These are phyloP conservation scores for Clavispora vitiphila DNA, from an alignment of 805 yeast species.

Conservation along the genomic window DNA sequence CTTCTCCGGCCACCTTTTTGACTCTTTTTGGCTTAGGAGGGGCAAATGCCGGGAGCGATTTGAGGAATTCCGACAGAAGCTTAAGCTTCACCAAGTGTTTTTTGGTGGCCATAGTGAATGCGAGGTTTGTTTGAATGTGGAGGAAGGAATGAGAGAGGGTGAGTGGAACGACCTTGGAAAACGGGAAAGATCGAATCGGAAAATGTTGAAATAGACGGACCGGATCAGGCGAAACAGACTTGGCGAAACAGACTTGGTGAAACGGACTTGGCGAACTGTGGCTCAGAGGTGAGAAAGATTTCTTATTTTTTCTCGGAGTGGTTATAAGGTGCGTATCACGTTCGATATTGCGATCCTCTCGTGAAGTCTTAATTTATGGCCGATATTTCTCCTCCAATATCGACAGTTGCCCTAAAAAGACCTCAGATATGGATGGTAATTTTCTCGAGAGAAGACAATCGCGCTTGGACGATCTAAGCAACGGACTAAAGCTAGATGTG, in stretches of 20 bases:
- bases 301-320: neutral
- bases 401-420: no score
- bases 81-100: conserved; percentile 30
- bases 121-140: neutral
- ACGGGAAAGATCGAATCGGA: no score
- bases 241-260: no score
- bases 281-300: neutral
- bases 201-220: no score
- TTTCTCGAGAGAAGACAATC: conserved; percentile 14
- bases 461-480: conserved; percentile 32
- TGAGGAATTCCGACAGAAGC: conserved; percentile 25
- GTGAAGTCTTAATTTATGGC: neutral
- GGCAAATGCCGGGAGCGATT: conserved; percentile 31
- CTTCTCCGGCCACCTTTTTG: conserved; percentile 30
- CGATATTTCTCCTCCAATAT: no score
- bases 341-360: neutral
- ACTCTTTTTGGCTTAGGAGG: conserved; percentile 23
- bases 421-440: neutral
- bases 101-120: conserved; percentile 28
- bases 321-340: neutral
- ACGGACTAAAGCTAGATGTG: conserved; percentile 42
- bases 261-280: no score
- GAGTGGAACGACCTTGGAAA: no score
- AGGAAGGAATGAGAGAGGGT: no score
- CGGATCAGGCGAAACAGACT: no score